Evolutionary conservation across 768 basidiomycete species (phyloP), one percentile per base, ranked within the genome.

Genomic region (Lentinula guzmanii): DNA sequence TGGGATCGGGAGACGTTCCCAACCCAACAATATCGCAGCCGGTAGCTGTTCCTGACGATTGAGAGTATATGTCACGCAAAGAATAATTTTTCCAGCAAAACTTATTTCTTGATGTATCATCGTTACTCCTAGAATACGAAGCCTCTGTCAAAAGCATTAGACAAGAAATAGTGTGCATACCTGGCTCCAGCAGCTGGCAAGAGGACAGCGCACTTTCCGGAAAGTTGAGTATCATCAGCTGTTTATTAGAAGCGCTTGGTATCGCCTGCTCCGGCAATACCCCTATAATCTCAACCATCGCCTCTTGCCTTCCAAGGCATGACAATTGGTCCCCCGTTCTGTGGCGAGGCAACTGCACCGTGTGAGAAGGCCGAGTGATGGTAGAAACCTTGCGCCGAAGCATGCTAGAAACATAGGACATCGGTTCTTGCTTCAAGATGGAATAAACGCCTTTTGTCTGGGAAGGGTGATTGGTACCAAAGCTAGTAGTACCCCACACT

Each of bases 61-160:
- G 65, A 91, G 75, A 65, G 88, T 83, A 70, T 90, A 91, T 53
- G 86, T 77, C 65, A 90, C 74, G 66, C 80, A 82, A 57, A 89
- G 81, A 56, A 89, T 74, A 16, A 83, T 79, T 63, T 81, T 79
- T 66, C 81, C 81, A 73, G 90, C 87, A 60, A 84, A 79, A 61
- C 84, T 75, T 66, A 92, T 75, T 74, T 90, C 84, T 74, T 92
- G 90, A 34, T 84, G 84, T 70, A 91, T 78, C 48, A 71, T 79
- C 34, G 33, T 35, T 5, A 35, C 58, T 24, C 58, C 58, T 59
- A 39, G 1, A 65, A 66, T 63, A 75, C 70, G 71, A 63, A 67
- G 70, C 64, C 68, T 63, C 71, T 63, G 65, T 64, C 67, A 70
- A 51, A 51, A 62, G 39, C 62, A 53, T 61, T 63, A 52, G 39